Conservation (phyloP, 164 flowering plant species). For the Annona squamosa region DNA sequence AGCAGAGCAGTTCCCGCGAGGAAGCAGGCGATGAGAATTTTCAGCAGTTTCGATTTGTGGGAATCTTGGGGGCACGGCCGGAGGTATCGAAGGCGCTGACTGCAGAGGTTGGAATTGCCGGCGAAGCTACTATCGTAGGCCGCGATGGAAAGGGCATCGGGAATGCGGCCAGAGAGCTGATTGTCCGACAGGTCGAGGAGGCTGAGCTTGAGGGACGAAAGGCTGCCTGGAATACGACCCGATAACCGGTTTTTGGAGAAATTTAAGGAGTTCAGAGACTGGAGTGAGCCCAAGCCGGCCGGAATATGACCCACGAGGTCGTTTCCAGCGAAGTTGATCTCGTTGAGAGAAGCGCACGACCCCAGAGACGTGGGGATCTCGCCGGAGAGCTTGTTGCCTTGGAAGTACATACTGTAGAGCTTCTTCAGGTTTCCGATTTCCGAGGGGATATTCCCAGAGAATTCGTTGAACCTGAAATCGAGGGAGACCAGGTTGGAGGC, state of each 20-base stretch:
- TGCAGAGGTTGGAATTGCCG: constrained; percentile 62
- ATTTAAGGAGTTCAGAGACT: constrained; percentile 45
- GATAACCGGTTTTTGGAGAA: constrained; percentile 56
- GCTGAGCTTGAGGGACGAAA: constrained; percentile 49
- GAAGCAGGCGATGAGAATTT: constrained; percentile 35
- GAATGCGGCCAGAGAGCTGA: constrained; percentile 44
- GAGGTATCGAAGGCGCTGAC: constrained; percentile 26
- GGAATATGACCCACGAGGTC: constrained; percentile 59
- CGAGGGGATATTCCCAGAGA: constrained; percentile 50
- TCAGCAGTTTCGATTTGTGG: constrained; percentile 21
- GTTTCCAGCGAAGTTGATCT: constrained; percentile 50
- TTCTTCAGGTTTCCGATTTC: constrained; percentile 39
- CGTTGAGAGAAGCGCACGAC: constrained; percentile 38
- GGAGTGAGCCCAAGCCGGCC: constrained; percentile 39
- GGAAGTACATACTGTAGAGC: constrained; percentile 32
- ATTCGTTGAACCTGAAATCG: constrained; percentile 40
- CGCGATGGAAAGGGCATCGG: constrained; percentile 36
- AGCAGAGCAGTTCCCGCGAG: constrained; percentile 20
- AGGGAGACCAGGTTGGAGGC: constrained; percentile 30
- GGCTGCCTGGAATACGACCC: constrained; percentile 48
- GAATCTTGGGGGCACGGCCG: constrained; percentile 34
- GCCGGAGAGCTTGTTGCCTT: constrained; percentile 48
- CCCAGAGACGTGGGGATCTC: constrained; percentile 44
- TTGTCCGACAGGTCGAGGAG: constrained; percentile 67
- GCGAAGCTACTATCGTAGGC: constrained; percentile 51